phyloP scores from a whole-genome alignment of 345 rosid species.

The Lumnitzera littorea region DNA sequence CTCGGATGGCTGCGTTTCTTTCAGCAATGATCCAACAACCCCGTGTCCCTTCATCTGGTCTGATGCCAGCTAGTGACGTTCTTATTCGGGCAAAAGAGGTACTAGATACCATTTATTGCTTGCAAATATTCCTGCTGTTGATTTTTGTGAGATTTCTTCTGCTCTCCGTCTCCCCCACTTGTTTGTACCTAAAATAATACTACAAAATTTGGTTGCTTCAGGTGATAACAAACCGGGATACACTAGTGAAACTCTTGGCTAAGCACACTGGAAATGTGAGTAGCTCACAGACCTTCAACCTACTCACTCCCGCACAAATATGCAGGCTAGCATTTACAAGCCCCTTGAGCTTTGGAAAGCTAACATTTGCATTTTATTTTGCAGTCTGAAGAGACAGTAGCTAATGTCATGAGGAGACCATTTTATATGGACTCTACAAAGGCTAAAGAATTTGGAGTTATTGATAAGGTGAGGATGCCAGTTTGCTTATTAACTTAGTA shows the following conservation, averaged over 20 bases:
- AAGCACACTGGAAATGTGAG: conserved; percentile 87
- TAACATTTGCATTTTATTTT: conserved; percentile 7
- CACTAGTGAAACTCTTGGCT: conserved; percentile 63
- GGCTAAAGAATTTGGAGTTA: conserved; percentile 85
- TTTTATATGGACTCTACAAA: conserved; percentile 59
- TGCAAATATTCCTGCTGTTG: neutral
- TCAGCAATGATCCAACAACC: conserved; percentile 88
- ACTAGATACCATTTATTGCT: neutral
- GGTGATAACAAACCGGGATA: conserved; percentile 62
- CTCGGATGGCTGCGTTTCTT: conserved; percentile 10
- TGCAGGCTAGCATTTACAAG: neutral
- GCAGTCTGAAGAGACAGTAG: conserved; percentile 63
- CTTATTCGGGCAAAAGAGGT: conserved; percentile 90
- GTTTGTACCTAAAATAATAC: neutral
- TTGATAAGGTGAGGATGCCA: conserved; percentile 52
- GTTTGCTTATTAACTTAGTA: neutral
- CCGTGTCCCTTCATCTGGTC: conserved; percentile 71
- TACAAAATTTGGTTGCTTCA: conserved; percentile 11
- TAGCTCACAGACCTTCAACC: neutral
- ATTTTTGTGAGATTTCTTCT: neutral
- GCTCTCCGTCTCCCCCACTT: conserved; percentile 4
- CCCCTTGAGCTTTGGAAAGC: conserved; percentile 10
- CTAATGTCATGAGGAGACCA: conserved; percentile 58
- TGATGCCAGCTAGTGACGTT: conserved; percentile 85
- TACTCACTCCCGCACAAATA: too few species aligned